A percentile compares a stretch with the other conserved stretches of the same genome.
Evolutionary conservation across 306 rosid genomes (phyloP).

Genomic region (Rubus idaeus): DNA sequence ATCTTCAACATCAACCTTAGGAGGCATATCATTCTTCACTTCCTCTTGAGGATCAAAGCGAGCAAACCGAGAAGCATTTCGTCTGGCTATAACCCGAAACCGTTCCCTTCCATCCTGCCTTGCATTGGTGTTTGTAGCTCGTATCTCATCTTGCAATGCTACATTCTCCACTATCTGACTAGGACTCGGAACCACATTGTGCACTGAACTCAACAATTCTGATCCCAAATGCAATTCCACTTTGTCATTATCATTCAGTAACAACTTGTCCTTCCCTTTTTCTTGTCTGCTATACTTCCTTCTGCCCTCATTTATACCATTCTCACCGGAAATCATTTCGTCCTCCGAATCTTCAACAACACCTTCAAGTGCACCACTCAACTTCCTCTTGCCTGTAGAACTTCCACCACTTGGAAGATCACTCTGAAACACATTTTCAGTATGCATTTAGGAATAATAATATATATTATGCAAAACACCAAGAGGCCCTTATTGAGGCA

Average conservation of each 20-base stretch:
- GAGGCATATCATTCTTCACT: slow-evolving; percentile 11
- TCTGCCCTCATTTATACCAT: neutral
- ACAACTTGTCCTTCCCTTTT: slow-evolving; percentile 21
- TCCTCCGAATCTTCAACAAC: neutral
- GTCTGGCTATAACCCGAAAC: slow-evolving; percentile 53
- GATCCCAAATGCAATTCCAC: slow-evolving; percentile 8
- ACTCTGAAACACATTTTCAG: neutral
- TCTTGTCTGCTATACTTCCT: slow-evolving; percentile 22
- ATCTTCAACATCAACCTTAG: slow-evolving; percentile 35
- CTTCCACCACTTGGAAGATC: neutral
- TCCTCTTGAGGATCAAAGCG: slow-evolving; percentile 27
- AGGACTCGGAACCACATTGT: neutral
- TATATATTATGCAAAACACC: too few relatives aligned
- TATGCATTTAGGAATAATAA: too few relatives aligned
- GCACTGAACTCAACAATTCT: neutral
- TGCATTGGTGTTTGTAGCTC: neutral
- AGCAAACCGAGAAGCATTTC: slow-evolving; percentile 57
- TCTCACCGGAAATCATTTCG: neutral
- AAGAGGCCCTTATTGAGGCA: neutral
- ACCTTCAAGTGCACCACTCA: neutral
- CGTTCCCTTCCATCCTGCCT: slow-evolving; percentile 34
- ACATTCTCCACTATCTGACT: slow-evolving; percentile 4
- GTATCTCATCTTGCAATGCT: slow-evolving; percentile 11
- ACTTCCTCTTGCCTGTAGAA: slow-evolving; percentile 20
- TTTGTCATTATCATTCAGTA: neutral